These are phyloP conservation scores for Boechera stricta DNA, from an alignment of 345 rosid genomes.

Conservation along the genomic window DNA sequence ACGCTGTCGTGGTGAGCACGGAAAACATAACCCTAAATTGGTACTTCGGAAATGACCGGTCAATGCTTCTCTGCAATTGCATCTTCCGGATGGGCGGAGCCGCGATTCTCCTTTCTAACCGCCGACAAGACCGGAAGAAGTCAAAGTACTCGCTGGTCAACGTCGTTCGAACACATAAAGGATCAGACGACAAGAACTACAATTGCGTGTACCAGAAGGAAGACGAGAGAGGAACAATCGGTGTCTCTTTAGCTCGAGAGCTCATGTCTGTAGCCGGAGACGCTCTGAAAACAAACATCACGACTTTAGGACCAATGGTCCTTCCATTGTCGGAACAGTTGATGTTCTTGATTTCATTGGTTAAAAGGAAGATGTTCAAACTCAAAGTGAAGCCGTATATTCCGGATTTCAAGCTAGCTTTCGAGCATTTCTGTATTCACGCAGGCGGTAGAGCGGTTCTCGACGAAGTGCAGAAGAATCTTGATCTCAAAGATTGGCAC, in stretches of 20 bases:
- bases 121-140: conserved; percentile 53
- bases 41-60: conserved; percentile 81
- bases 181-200: conserved; percentile 73
- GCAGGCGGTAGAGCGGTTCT: conserved; percentile 87
- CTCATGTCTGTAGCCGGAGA: conserved; percentile 94
- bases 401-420: conserved; percentile 88
- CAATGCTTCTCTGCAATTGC: conserved; percentile 89
- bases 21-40: conserved; percentile 88
- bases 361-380: conserved; percentile 60
- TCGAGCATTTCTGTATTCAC: conserved; percentile 91
- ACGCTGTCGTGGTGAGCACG: conserved; percentile 87
- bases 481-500: conserved; percentile 77
- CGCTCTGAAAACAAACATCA: conserved; percentile 84
- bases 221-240: conserved; percentile 68
- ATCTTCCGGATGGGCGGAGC: conserved; percentile 96
- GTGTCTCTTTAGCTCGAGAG: conserved; percentile 84
- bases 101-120: conserved; percentile 81
- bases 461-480: conserved; percentile 78
- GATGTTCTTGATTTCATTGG: conserved; percentile 63
- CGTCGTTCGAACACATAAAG: conserved; percentile 84
- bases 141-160: conserved; percentile 85
- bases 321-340: conserved; percentile 73
- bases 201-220: conserved; percentile 82
- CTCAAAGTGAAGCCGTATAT: conserved; percentile 72
- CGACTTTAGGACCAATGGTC: conserved; percentile 85